Evolutionary conservation across 208 protist genomes (phyloP), one percentile per base, ranked within the genome.

Genomic region (Leishmania aethiopica): DNA sequence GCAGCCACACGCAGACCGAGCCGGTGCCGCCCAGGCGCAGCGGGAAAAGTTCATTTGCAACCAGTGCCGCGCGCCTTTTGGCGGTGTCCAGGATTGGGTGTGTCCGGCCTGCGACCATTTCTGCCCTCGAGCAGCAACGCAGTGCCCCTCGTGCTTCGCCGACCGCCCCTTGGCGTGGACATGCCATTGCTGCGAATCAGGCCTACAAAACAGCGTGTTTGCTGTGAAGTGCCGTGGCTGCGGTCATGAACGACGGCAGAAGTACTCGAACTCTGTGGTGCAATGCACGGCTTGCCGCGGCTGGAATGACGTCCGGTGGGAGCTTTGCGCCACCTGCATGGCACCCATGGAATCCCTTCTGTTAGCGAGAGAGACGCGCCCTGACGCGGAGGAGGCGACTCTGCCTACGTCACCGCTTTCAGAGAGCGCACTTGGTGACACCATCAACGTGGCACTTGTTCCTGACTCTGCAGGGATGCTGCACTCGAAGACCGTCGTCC

Each of bases 301-400:
- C 25, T 89, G 84, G 42, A 95, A 96, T 77, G 94, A 96, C 79
- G 87, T 89, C 28, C 90, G 92, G 25, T 97, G 92, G 92, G 92
- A 97, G 79, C 80, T 97, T 70, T 97, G 94, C 76, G 81, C 86
- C 67, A 88, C 78, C 75, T 97, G 94, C 37, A 64, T 89, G 87
- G 78, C 82, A 69, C 92, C 84, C 17, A 60, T 89, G 22, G 28
- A 62, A 28, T 40, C 62, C 17, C 25, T 49, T 10, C 37, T 15
- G 57, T 15, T 22, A 25, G 10, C 35, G 22, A 47, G 5, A 57
- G 51, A 13, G 51, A 55, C 37, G n/a, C 19, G 22, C 0, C 45
- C 42, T 15, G 40, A 1, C 5, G 49, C 70, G 7, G 28, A 28
- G 28, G 45, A 19, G 22, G 45, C 28, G 45, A 37, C 40, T 15